A percentile compares a stretch with the other conserved stretches of the same genome.
phyloP scores from a whole-genome alignment of 345 rosid genomes.

The Bruguiera gymnorhiza region DNA sequence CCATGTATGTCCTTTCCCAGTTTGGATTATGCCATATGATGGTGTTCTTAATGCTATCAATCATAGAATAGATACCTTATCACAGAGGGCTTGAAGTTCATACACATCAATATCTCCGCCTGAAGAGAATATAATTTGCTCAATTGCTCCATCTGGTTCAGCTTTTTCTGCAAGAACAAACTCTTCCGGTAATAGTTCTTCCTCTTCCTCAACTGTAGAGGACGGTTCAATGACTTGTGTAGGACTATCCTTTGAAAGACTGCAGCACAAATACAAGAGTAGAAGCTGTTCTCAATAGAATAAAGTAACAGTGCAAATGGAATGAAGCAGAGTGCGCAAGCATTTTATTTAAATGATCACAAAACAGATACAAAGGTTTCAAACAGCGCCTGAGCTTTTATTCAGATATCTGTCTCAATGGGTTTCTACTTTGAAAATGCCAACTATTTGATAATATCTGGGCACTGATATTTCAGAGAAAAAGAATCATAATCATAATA shows the following conservation, averaged over 20 bases:
- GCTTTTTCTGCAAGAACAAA: constrained; percentile 68
- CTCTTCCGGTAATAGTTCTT: constrained; percentile 63
- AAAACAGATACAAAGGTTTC: too few species aligned
- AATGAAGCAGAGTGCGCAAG: not conserved
- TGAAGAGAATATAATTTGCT: constrained; percentile 81
- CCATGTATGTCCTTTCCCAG: not conserved
- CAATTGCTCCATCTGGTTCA: constrained; percentile 60
- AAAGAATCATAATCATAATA: constrained; percentile 15
- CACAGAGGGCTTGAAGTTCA: constrained; percentile 90
- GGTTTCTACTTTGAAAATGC: too few species aligned
- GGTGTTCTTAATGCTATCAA: too few species aligned
- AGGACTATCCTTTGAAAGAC: constrained; percentile 57
- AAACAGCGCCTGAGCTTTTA: too few species aligned
- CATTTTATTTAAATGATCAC: not conserved
- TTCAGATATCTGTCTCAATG: too few species aligned
- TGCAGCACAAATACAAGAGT: constrained; percentile 20
- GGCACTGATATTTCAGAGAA: too few species aligned
- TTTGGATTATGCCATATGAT: not conserved
- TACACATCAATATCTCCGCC: constrained; percentile 87
- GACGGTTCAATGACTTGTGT: constrained; percentile 73
- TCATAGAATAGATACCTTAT: constrained; percentile 47
- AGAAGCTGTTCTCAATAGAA: not conserved
- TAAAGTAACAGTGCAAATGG: not conserved
- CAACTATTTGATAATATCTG: too few species aligned
- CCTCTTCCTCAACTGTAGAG: constrained; percentile 51